phyloP scores from a whole-genome alignment of 1,284 basidiomycete genomes.

The Ganoderma multipileum region DNA sequence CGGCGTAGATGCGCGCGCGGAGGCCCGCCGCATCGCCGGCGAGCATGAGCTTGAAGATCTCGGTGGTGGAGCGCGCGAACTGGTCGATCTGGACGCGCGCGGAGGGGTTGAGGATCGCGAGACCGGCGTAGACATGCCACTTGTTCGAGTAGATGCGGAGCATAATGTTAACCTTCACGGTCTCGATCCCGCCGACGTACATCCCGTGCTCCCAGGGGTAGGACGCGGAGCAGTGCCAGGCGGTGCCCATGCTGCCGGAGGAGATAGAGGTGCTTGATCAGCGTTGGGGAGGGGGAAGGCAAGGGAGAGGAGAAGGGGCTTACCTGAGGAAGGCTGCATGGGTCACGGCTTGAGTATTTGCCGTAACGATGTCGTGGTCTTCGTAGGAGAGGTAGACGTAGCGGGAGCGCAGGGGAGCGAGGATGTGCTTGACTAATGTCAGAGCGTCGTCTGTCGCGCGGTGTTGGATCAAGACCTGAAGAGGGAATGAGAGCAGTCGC shows the following conservation, averaged over 20 bases:
- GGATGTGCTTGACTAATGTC: conserved; percentile 82
- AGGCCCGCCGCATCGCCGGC: conserved; percentile 75
- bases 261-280: neutral
- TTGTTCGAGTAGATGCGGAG: conserved; percentile 96
- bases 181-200: conserved; percentile 98
- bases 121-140: conserved; percentile 99
- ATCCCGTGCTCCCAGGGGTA: conserved; percentile 97
- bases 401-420: conserved; percentile 84
- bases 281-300: conserved; percentile 5
- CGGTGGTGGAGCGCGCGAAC: conserved; percentile 86
- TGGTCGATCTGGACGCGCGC: conserved; percentile 91
- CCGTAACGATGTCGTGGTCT: conserved; percentile 95
- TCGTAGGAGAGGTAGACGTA: conserved; percentile 95
- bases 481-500: neutral
- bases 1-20: conserved; percentile 77
- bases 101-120: conserved; percentile 96
- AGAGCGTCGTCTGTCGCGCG: conserved; percentile 82
- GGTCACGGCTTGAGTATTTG: conserved; percentile 98
- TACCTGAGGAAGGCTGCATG: conserved; percentile 97
- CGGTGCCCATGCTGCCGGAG: conserved; percentile 90
- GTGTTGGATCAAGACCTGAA: conserved; percentile 89
- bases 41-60: conserved; percentile 97
- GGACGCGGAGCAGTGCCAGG: conserved; percentile 80
- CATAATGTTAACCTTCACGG: conserved; percentile 97
- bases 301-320: conserved; percentile 7